Evolutionary conservation across 441 rosid genomes (phyloP).

Genomic region (Erysimum cheiri): DNA sequence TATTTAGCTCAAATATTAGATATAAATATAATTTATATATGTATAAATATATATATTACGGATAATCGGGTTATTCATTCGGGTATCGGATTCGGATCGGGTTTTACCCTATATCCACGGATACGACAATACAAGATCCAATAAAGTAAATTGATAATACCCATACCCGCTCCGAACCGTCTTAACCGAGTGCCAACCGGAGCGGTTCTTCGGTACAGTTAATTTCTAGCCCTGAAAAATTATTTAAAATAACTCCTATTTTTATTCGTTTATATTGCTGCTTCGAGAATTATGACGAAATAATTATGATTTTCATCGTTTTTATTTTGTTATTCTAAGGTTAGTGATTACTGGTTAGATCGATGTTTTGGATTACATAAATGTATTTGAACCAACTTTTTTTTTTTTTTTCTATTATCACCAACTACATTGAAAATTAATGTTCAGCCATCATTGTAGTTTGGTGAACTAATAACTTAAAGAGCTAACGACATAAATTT

Average conservation of each 20-base stretch:
- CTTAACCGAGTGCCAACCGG: too few species aligned
- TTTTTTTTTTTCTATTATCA: neutral
- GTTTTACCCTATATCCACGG: too few species aligned
- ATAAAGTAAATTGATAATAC: too few species aligned
- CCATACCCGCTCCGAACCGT: too few species aligned
- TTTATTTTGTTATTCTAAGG: neutral
- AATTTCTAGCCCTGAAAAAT: neutral
- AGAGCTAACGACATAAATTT: slow-evolving; percentile 13
- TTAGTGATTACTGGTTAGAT: slow-evolving; percentile 1
- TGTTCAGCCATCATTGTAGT: slow-evolving; percentile 27
- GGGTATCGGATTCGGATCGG: too few species aligned
- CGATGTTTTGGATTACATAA: neutral
- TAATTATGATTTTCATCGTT: neutral
- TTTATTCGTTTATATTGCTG: neutral
- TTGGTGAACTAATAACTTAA: slow-evolving; percentile 35
- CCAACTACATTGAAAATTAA: slow-evolving; percentile 23
- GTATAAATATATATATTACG: too few species aligned
- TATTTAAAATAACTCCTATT: neutral
- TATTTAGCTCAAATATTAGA: too few species aligned
- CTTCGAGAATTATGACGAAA: neutral
- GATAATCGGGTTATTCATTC: too few species aligned
- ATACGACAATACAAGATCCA: too few species aligned
- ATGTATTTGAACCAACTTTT: neutral
- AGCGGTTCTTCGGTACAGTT: too few species aligned
- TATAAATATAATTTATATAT: too few species aligned